Evolutionary conservation across 1,139 yeast genomes (phyloP).

Genomic region (Nematodospora anomalae): DNA sequence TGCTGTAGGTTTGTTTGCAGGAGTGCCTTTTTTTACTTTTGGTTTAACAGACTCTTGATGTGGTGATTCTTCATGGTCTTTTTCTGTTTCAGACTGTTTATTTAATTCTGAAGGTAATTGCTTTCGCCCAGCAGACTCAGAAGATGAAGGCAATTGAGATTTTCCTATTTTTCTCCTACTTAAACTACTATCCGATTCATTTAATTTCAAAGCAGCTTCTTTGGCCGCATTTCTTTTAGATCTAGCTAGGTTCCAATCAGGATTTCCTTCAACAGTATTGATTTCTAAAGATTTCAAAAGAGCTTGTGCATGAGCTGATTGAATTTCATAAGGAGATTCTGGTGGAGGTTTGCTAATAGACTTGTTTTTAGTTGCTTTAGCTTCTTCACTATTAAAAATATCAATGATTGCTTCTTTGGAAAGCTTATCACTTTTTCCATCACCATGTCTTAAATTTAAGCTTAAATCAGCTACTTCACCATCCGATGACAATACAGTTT

Average conservation of each 20-base stretch:
- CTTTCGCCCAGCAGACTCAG: background rate
- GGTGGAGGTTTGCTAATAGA: background rate
- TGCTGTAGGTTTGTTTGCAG: background rate
- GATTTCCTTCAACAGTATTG: constrained; percentile 15
- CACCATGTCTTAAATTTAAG: background rate
- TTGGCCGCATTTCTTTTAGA: background rate
- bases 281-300: constrained; percentile 11
- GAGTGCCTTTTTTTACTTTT: background rate
- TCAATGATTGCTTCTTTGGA: background rate
- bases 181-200: background rate
- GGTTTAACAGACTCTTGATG: background rate
- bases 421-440: background rate
- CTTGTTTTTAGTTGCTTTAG: background rate
- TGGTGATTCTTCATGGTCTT: background rate
- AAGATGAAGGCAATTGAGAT: background rate
- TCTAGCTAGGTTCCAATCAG: constrained; percentile 5
- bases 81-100: background rate
- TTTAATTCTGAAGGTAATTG: background rate
- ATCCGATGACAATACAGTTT: background rate
- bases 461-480: background rate
- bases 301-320: background rate
- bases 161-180: background rate
- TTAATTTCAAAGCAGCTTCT: constrained; percentile 1
- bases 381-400: background rate
- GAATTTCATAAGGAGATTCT: constrained; percentile 1